Evolutionary conservation across 495 filamentous ascomycete genomes (phyloP), one percentile per base, ranked within the genome.

Genomic region (Podospora didyma): DNA sequence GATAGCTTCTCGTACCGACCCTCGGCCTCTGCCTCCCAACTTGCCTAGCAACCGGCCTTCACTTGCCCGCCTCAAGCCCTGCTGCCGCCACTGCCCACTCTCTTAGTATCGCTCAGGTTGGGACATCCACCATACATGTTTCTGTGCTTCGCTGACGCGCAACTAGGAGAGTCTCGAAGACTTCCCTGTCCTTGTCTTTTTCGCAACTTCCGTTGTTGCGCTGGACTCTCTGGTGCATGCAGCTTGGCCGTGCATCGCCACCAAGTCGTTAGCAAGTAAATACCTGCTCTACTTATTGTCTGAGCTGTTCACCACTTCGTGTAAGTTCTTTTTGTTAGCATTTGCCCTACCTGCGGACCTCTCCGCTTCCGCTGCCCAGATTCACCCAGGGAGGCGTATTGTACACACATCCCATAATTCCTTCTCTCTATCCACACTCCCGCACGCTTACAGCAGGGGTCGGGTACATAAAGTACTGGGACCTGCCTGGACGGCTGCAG

Each of bases 91-190:
- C 26, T 31, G 26, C 4, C 26, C 26, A 31, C 4, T 31, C 26
- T 31, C 26, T 31, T 9, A 31, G 26, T 3, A 31, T 31, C 26
- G 26, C 9, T 9, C 3, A 31, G 26, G 26, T 31, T 31, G 26
- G 26, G 4, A 31, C 26, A 3, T 9, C 26, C 26, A 9, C 9
- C 26, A 31, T 4, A 31, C 26, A 9, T 31, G 26, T 31, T 31
- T 3, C 26, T 42, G 39, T 7, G 39, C 53, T 57, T 46, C 53
- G 52, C 57, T 58, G 53, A 65, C 62, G 53, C 62, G 62, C 59
- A 65, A 62, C 45, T 31, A 44, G 49, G 39, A 60, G 56, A 58
- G 57, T 31, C 26, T 31, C 26, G 4, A 31, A 31, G 9, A 9
- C 26, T 4, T 31, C 26, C 26, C 26, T n/a, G n/a, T n/a, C n/a